These are phyloP conservation scores for Kalmanozyma brasiliensis DNA, from an alignment of 1,284 basidiomycete genomes.

Conservation along the genomic window DNA sequence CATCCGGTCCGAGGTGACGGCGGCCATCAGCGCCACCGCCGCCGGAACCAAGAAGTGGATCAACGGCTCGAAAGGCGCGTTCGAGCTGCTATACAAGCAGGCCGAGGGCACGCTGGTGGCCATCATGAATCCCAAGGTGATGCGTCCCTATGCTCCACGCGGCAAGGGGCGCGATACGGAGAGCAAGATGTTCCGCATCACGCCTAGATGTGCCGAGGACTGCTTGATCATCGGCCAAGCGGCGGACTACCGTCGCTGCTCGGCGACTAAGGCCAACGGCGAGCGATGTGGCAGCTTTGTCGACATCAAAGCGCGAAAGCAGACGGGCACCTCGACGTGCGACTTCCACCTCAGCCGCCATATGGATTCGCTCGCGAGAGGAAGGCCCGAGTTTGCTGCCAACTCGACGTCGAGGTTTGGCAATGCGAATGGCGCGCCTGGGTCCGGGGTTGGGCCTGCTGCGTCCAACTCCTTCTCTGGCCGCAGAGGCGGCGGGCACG, in stretches of 20 bases:
- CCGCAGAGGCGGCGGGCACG: conserved; percentile 5
- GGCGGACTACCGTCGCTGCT: conserved; percentile 84
- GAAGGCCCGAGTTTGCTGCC: conserved; percentile 81
- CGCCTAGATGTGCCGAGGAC: conserved; percentile 81
- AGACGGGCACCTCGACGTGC: conserved; percentile 71
- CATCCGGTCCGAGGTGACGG: conserved; percentile 28
- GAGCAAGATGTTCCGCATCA: conserved; percentile 83
- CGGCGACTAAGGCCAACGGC: conserved; percentile 77
- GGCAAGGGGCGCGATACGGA: conserved; percentile 5
- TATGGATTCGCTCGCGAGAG: conserved; percentile 77
- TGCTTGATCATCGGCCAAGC: conserved; percentile 87
- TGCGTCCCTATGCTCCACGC: conserved; percentile 76
- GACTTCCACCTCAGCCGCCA: conserved; percentile 87
- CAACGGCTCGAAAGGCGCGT: conserved; percentile 91
- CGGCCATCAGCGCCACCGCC: conserved; percentile 9
- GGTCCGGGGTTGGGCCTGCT: not conserved
- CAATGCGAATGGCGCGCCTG: conserved; percentile 1
- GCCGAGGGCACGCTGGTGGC: conserved; percentile 89
- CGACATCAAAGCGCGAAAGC: conserved; percentile 36
- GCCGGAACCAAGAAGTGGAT: conserved; percentile 74
- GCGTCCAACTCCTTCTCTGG: conserved; percentile 4
- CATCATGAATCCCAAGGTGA: conserved; percentile 84
- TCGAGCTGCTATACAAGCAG: conserved; percentile 84
- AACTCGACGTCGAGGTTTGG: conserved; percentile 26
- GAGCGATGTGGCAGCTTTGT: conserved; percentile 78